phyloP scores from a whole-genome alignment of 345 rosid species.

The Rhodamnia argentea region DNA sequence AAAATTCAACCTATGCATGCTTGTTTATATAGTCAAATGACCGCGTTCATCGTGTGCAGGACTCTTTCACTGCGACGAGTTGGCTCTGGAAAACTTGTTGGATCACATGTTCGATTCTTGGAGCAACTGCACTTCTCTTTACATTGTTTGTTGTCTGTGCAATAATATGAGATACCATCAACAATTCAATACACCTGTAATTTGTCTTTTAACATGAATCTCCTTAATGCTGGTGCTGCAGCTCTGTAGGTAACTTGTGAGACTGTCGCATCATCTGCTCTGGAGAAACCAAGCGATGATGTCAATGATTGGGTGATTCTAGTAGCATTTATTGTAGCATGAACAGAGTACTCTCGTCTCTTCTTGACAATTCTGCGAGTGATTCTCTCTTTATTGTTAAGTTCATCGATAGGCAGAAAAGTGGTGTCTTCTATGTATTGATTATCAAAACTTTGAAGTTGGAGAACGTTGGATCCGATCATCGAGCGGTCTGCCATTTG shows the following conservation, averaged over 20 bases:
- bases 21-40: background rate
- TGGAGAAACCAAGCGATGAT: background rate
- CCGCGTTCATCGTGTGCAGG: background rate
- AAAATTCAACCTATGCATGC: background rate
- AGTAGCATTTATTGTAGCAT: background rate
- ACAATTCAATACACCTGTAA: background rate
- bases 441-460: background rate
- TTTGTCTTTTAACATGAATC: background rate
- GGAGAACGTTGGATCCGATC: background rate
- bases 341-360: background rate
- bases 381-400: background rate
- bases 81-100: conserved; percentile 12
- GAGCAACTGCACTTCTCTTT: conserved; percentile 18
- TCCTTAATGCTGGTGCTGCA: background rate
- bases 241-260: background rate
- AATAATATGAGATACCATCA: conserved; percentile 5
- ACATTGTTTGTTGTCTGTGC: conserved; percentile 28
- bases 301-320: background rate
- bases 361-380: background rate
- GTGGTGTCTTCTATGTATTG: background rate
- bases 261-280: background rate
- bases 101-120: conserved; percentile 14
- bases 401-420: background rate
- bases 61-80: background rate
- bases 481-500: background rate